These are phyloP conservation scores for Colletotrichum higginsianum DNA, from an alignment of 2,329 filamentous ascomycete genomes.

Conservation along the genomic window DNA sequence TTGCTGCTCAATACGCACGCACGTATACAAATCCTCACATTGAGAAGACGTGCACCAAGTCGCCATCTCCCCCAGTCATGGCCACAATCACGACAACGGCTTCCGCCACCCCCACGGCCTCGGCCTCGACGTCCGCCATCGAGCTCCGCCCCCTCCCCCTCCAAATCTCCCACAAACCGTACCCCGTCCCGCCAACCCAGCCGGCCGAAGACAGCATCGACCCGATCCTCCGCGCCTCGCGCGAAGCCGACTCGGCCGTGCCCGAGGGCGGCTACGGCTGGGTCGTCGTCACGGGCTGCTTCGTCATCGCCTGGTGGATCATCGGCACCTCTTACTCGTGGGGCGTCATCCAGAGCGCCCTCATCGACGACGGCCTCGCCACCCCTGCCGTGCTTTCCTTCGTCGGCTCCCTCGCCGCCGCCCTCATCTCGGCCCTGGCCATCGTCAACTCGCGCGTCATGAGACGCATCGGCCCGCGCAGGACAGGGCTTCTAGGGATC, in stretches of 20 bases:
- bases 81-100: constrained; percentile 28
- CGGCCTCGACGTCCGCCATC: constrained; percentile 31
- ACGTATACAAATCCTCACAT: no score
- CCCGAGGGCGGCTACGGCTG: constrained; percentile 72
- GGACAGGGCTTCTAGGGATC: constrained; percentile 64
- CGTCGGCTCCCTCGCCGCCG: constrained; percentile 67
- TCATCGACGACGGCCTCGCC: constrained; percentile 64
- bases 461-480: constrained; percentile 62
- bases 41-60: neutral
- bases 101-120: constrained; percentile 9
- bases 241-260: constrained; percentile 59
- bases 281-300: constrained; percentile 66
- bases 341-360: constrained; percentile 72
- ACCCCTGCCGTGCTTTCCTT: constrained; percentile 70
- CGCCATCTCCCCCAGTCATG: constrained; percentile 1
- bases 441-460: constrained; percentile 68
- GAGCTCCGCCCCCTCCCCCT: constrained; percentile 20
- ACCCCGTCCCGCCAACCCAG: neutral
- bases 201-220: constrained; percentile 15
- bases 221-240: constrained; percentile 58
- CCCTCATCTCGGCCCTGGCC: constrained; percentile 66
- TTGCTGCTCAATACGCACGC: no score
- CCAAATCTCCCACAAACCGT: neutral
- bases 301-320: constrained; percentile 69
- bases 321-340: constrained; percentile 71